These are phyloP conservation scores for Bauhinia variegata DNA, from an alignment of 306 rosid genomes.

Conservation along the genomic window DNA sequence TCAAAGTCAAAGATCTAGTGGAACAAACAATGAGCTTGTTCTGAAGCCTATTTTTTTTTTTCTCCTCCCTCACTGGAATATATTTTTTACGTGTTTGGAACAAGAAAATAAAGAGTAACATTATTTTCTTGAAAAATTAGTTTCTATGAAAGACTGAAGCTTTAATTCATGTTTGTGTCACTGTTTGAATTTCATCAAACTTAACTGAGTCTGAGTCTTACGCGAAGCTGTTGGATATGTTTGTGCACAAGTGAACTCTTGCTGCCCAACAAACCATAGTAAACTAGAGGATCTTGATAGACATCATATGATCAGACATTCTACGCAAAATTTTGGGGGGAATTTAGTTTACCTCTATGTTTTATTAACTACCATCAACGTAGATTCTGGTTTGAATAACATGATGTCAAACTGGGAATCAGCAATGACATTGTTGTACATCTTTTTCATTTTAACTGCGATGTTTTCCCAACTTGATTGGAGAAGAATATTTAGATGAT, in stretches of 20 bases:
- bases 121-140: background rate
- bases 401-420: constrained; percentile 28
- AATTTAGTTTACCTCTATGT: constrained; percentile 25
- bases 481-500: constrained; percentile 27
- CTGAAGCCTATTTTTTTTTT: background rate
- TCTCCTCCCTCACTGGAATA: background rate
- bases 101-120: background rate
- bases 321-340: constrained; percentile 18
- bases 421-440: constrained; percentile 21
- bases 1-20: no score
- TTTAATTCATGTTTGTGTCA: constrained; percentile 12
- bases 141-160: constrained; percentile 6
- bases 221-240: constrained; percentile 14
- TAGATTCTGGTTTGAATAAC: constrained; percentile 15
- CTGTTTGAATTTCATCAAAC: constrained; percentile 3
- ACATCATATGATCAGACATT: background rate
- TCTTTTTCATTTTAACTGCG: constrained; percentile 31
- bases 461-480: constrained; percentile 27
- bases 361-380: constrained; percentile 22
- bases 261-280: constrained; percentile 9
- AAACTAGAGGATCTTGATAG: constrained; percentile 4
- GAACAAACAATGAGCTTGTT: background rate
- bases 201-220: constrained; percentile 15
- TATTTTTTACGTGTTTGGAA: background rate
- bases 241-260: constrained; percentile 17